Evolutionary conservation across 345 rosid genomes (phyloP).

Genomic region (Citrus reticulata): DNA sequence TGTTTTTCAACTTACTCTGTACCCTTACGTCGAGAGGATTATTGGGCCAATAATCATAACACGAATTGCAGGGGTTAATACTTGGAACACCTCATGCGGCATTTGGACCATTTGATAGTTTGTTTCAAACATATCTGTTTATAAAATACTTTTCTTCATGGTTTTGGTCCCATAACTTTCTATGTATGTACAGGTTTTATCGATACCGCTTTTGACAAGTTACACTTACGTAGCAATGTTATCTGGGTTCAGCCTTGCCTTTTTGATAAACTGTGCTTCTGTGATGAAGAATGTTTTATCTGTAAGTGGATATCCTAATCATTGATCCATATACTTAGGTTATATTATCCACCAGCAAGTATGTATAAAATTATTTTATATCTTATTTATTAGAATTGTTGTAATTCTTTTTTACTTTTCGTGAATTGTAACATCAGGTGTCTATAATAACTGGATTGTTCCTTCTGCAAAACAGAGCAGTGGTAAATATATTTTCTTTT

Average conservation of each 20-base stretch:
- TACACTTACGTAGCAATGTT: conserved; percentile 63
- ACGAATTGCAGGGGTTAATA: conserved; percentile 70
- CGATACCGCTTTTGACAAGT: conserved; percentile 52
- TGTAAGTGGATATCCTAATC: conserved; percentile 34
- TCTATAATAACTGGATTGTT: conserved; percentile 36
- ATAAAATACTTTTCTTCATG: neutral
- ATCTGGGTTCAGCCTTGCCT: conserved; percentile 56
- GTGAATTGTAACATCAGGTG: conserved; percentile 12
- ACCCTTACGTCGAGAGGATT: conserved; percentile 54
- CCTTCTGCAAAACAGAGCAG: conserved; percentile 50
- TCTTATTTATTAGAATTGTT: neutral
- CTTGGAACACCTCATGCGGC: neutral
- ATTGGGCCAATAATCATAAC: conserved; percentile 55
- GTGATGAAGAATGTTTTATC: conserved; percentile 55
- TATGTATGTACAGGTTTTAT: conserved; percentile 38
- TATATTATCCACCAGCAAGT: no score
- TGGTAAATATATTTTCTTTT: conserved; percentile 27
- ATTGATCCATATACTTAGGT: no score
- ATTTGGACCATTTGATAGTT: neutral
- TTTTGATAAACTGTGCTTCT: conserved; percentile 59
- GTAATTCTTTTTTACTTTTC: neutral
- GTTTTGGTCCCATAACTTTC: neutral
- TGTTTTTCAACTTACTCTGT: conserved; percentile 57
- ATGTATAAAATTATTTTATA: no score
- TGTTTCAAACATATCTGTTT: neutral